Conservation (phyloP, 2,329 filamentous ascomycete genomes). For the Kalmusia sp. region DNA sequence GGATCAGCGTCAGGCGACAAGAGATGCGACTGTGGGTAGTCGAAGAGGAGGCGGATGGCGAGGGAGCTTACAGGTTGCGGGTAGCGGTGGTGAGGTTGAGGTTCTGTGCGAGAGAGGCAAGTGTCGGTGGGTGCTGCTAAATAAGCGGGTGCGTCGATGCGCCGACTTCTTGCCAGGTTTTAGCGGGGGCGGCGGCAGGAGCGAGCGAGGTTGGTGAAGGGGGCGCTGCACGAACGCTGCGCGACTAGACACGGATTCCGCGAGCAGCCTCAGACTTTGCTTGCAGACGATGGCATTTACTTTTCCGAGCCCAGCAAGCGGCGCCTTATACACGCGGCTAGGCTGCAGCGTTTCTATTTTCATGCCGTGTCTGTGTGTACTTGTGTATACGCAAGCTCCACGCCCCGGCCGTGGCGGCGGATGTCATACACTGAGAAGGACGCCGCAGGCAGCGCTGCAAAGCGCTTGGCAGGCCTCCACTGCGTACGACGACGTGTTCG, state of each 20-base stretch:
- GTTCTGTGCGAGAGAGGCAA: constrained; percentile 46
- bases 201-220: constrained; percentile 35
- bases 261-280: constrained; percentile 12
- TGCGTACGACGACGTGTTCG: constrained; percentile 31
- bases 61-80: constrained; percentile 40
- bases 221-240: constrained; percentile 27
- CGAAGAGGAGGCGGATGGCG: constrained; percentile 31
- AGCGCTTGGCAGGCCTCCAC: constrained; percentile 14
- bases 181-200: constrained; percentile 36
- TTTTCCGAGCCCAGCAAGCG: not conserved
- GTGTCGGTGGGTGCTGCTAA: constrained; percentile 50
- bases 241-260: constrained; percentile 20
- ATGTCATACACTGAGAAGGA: constrained; percentile 21
- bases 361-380: constrained; percentile 31
- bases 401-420: constrained; percentile 38
- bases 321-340: constrained; percentile 19
- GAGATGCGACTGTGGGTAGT: constrained; percentile 26
- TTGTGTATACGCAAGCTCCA: constrained; percentile 42
- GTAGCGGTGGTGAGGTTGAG: constrained; percentile 42
- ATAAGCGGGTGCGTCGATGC: constrained; percentile 44
- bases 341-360: constrained; percentile 35
- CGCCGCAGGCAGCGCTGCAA: constrained; percentile 40
- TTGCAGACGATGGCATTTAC: constrained; percentile 12
- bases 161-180: constrained; percentile 45
- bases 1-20: constrained; percentile 33